A percentile compares a stretch with the other conserved stretches of the same genome.
Conservation (phyloP, 768 basidiomycete genomes). For the Phylloporus arenicola region DNA sequence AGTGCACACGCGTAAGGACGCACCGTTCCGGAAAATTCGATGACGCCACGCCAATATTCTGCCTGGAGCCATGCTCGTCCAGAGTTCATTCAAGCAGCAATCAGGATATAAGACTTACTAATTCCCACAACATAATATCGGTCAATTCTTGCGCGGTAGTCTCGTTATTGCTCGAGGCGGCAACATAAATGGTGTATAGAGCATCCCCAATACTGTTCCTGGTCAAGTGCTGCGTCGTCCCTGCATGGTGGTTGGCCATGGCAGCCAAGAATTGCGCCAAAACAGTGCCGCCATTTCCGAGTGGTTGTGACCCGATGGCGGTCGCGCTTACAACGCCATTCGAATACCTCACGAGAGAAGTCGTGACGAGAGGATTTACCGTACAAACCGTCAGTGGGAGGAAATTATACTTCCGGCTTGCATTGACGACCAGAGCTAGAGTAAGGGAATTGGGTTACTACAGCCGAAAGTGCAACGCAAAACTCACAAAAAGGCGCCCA, state of each 20-base stretch:
- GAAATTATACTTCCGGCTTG: slow-evolving; percentile 1
- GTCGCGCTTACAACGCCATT: neutral
- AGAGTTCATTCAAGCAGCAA: neutral
- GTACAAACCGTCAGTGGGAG: slow-evolving; percentile 7
- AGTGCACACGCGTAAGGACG: neutral
- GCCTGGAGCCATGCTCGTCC: neutral
- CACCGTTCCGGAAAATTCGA: neutral
- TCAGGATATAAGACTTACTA: neutral
- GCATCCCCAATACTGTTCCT: slow-evolving; percentile 17
- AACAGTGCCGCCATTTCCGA: neutral
- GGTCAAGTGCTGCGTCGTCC: slow-evolving; percentile 9
- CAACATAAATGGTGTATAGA: slow-evolving; percentile 6
- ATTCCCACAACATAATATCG: neutral
- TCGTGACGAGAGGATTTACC: slow-evolving; percentile 6
- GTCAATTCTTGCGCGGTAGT: neutral
- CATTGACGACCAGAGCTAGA: too few relatives aligned
- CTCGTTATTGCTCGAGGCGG: neutral
- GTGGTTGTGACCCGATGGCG: neutral
- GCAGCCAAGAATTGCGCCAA: neutral
- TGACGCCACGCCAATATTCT: slow-evolving; percentile 1
- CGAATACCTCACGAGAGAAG: neutral
- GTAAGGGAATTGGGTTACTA: neutral
- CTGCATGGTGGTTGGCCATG: slow-evolving; percentile 1
- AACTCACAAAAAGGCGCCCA: slow-evolving; percentile 2
- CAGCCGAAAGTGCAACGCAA: neutral